Base-by-base conservation (phyloP, 2,329 filamentous ascomycete species). In the Colletotrichum cuscutae region DNA sequence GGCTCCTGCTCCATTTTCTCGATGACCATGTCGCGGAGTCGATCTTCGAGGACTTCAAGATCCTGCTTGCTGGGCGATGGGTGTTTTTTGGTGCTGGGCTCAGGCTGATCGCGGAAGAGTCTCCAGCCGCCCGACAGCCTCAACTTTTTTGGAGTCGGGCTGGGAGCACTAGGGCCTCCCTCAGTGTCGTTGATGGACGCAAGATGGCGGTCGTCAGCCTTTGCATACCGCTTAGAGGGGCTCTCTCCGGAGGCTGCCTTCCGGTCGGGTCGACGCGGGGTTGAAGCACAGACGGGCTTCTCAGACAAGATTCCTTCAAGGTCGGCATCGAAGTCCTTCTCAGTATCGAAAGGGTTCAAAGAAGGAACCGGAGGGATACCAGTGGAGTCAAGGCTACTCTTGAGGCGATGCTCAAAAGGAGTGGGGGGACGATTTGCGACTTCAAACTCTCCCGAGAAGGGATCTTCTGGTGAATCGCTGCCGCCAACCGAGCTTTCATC, bases 1-100 rank as follows among this genome's bases (percentile, higher is more conserved):
- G 71, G 67, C n/a, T 61, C 61, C n/a, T 58, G 58, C n/a, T 63
- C 49, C 56, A 71, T 71, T n/a, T 71, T 56, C 2, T 52, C 35
- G 22, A 71, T 57, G n/a, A 61, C 62, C 53, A 46, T 73, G 6
- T 24, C 69, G 26, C 78, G 79, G 22, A 86, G 80, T 1, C 80
- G 81, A 37, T 74, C 69, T 61, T 82, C 81, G 28, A 86, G 76
- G n/a, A 81, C 76, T 61, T 84, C 80, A 26, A 86, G 76, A 11
- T 80, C 81, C 35, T 79, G 77, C 70, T 85, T 85, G 77, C 81
- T 85, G 2, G 85, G 84, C 2, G 84, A 86, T 6, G 84, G 85
- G 52, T 86, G 84, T 68, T 86, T 86, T 78, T 86, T 86, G 19
- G 28, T 68, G 19, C 11, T 58, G 12, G 63, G 12, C 2, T 70